Evolutionary conservation across 176 grass and related monocot genomes (phyloP), one percentile per base, ranked within the genome.

Genomic region (Triticum monococcum): DNA sequence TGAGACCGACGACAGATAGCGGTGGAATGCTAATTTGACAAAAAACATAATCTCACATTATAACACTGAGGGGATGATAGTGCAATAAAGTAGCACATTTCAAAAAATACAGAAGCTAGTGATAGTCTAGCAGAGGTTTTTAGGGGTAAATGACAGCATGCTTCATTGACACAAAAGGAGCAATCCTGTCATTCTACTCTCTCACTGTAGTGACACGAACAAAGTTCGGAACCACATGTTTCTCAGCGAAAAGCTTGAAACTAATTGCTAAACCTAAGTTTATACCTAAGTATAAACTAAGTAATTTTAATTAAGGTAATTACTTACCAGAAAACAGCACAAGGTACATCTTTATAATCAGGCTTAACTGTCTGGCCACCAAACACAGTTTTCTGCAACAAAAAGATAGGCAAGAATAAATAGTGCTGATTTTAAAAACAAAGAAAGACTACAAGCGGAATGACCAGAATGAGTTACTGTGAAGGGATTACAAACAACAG

Each of bases 311-410:
- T 75, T 28, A 82, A 38, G 65, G 22, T 65, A 79, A 17, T 5
- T 1, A 76, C 87, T 83, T 91, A 98, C 96, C 79, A 88, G 86
- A 98, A 98, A 40, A 98, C 96, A 91, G 96, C 96, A 92, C 90
- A 96, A 66, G 97, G 94, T 77, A 98, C 67, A 87, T 96, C 86
- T 85, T 64, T 82, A 38, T 98, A 35, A 91, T 98, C 94, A 86
- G 97, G 97, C 78, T 96, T 98, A 80, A 64, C 85, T 81, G 85
- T 87, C 87, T 94, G 82, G 12, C 94, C 94, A 84, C 94, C 97
- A 88, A 98, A 98, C 50, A 98, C 92, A 79, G 92, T 96, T 98
- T 98, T 98, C 97, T 98, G 86, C 45, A 83, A 68, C 69, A 45
- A 84, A 81, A 85, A 81, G 35, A 46, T 22, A 64, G 14, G 30